phyloP scores from a whole-genome alignment of 306 rosid species.

The Pyrus communis region DNA sequence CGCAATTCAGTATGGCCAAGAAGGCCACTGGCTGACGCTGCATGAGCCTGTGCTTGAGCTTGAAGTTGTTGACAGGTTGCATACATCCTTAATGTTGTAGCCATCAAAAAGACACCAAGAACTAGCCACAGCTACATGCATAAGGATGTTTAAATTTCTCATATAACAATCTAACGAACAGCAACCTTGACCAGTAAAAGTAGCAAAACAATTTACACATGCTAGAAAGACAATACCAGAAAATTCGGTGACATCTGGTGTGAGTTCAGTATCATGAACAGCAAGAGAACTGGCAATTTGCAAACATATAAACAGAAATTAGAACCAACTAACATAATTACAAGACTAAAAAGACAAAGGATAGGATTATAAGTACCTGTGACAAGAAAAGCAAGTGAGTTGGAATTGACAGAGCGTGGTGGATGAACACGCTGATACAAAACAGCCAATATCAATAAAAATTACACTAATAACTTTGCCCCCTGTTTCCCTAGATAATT shows the following conservation, averaged over 20 bases:
- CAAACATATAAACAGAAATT: slow-evolving; percentile 3
- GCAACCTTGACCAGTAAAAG: background rate
- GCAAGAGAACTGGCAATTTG: slow-evolving; percentile 61
- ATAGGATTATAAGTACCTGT: slow-evolving; percentile 52
- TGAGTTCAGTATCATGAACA: slow-evolving; percentile 85
- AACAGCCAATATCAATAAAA: background rate
- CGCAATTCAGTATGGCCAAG: slow-evolving; percentile 84
- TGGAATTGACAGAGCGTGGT: slow-evolving; percentile 72
- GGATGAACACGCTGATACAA: slow-evolving; percentile 57
- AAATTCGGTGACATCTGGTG: slow-evolving; percentile 96
- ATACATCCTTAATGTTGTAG: slow-evolving; percentile 91
- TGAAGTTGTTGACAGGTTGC: slow-evolving; percentile 98
- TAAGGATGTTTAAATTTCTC: background rate
- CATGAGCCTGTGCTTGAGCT: slow-evolving; percentile 95
- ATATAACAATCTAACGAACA: background rate
- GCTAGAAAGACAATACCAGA: slow-evolving; percentile 52
- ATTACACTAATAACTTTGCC: background rate
- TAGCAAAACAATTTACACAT: slow-evolving; percentile 5
- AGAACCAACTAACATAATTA: background rate
- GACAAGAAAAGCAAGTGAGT: slow-evolving; percentile 86
- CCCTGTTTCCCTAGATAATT: background rate
- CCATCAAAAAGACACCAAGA: slow-evolving; percentile 95
- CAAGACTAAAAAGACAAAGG: background rate
- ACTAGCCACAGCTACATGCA: slow-evolving; percentile 79
- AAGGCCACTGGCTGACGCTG: slow-evolving; percentile 78